Conservation (phyloP, 345 rosid genomes). For the Luvunga scandens region DNA sequence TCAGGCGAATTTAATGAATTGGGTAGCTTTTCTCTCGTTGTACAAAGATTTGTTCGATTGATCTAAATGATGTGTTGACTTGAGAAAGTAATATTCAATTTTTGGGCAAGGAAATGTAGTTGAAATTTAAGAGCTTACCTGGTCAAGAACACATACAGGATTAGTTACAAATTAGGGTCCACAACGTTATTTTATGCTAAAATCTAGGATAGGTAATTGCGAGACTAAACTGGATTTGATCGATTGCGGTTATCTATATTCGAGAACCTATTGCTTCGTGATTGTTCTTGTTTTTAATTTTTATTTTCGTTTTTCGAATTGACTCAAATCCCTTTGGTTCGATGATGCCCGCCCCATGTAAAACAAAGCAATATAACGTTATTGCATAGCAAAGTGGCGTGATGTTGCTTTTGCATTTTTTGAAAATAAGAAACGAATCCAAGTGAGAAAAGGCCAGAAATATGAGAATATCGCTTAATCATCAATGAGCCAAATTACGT, state of each 20-base stretch:
- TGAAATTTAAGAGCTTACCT: not conserved
- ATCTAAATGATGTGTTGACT: not conserved
- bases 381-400: not conserved
- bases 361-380: too few relatives aligned
- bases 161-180: not conserved
- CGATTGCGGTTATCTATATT: too few relatives aligned
- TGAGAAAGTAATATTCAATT: not conserved
- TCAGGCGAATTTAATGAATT: not conserved
- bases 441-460: not conserved
- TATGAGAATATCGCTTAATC: not conserved
- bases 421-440: not conserved
- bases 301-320: too few relatives aligned
- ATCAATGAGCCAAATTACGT: not conserved
- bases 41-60: not conserved
- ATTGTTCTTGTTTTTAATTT: too few relatives aligned
- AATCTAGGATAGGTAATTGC: too few relatives aligned
- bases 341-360: not conserved
- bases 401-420: too few relatives aligned
- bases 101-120: not conserved
- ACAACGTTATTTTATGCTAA: too few relatives aligned
- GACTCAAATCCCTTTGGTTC: too few relatives aligned
- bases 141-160: not conserved
- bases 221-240: too few relatives aligned
- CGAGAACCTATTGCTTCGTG: too few relatives aligned
- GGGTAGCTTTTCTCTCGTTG: not conserved